Evolutionary conservation across 306 rosid species (phyloP).

Genomic region (Abrus precatorius): DNA sequence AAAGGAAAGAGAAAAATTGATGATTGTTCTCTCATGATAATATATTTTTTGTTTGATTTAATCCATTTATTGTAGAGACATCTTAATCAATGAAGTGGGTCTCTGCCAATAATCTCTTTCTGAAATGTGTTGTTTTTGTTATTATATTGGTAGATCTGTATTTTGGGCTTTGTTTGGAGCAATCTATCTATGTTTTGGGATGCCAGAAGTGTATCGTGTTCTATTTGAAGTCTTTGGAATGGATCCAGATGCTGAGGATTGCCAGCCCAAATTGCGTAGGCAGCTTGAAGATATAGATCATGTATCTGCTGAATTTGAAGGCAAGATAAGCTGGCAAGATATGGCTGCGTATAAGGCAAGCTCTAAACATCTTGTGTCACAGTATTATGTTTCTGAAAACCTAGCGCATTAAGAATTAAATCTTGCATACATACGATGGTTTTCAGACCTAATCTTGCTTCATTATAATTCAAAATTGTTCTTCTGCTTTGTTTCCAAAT

Average conservation of each 20-base stretch:
- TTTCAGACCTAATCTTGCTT: constrained; percentile 24
- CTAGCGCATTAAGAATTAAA: background rate
- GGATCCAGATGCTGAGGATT: constrained; percentile 84
- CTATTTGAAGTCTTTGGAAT: constrained; percentile 95
- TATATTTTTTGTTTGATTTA: constrained; percentile 1
- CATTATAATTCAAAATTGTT: background rate
- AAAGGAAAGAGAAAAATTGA: background rate
- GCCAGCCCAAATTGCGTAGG: constrained; percentile 81
- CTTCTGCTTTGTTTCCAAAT: background rate
- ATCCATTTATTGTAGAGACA: background rate
- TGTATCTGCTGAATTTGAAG: constrained; percentile 87
- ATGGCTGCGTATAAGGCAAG: constrained; percentile 80
- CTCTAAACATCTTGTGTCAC: constrained; percentile 11
- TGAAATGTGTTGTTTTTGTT: constrained; percentile 25
- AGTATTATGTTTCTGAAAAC: background rate
- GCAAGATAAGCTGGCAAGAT: constrained; percentile 90
- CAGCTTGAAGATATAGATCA: constrained; percentile 88
- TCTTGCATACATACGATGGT: constrained; percentile 5
- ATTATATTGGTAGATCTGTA: constrained; percentile 67
- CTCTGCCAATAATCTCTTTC: constrained; percentile 31
- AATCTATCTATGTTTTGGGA: constrained; percentile 86
- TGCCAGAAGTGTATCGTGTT: constrained; percentile 93
- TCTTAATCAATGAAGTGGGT: constrained; percentile 30
- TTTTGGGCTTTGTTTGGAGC: constrained; percentile 96
- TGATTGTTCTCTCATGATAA: constrained; percentile 5